Conservation (phyloP, 768 basidiomycete species). For the Myochromella boudieri region DNA sequence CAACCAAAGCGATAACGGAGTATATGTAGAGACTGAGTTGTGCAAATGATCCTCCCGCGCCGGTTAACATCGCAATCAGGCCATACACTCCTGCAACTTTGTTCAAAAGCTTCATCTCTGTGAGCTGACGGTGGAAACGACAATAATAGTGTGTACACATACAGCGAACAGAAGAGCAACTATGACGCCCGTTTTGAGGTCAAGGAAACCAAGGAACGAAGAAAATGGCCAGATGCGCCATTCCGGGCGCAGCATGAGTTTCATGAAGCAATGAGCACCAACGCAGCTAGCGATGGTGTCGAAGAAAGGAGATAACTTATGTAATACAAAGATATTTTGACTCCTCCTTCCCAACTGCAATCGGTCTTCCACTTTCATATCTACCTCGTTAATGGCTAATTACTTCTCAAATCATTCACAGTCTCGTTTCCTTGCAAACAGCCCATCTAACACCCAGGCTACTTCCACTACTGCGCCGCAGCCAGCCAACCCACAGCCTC, state of each 20-base stretch:
- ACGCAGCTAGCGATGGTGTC: neutral
- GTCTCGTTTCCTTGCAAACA: constrained; percentile 66
- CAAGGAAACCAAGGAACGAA: constrained; percentile 84
- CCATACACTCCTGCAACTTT: constrained; percentile 98
- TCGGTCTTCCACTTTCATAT: constrained; percentile 7
- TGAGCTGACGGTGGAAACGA: constrained; percentile 8
- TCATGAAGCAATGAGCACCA: constrained; percentile 46
- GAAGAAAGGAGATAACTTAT: constrained; percentile 8
- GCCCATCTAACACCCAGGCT: constrained; percentile 23
- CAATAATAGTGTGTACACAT: constrained; percentile 28
- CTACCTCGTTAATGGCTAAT: constrained; percentile 49
- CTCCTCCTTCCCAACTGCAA: neutral
- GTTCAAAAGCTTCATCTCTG: constrained; percentile 69
- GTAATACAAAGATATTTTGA: constrained; percentile 15
- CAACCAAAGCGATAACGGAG: constrained; percentile 79
- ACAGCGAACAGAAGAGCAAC: constrained; percentile 90
- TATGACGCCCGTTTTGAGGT: constrained; percentile 92
- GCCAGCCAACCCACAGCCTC: constrained; percentile 19
- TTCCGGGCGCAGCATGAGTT: constrained; percentile 79
- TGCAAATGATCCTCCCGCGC: constrained; percentile 89
- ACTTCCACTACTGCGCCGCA: constrained; percentile 23
- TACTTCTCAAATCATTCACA: constrained; percentile 86
- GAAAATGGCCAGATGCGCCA: constrained; percentile 81
- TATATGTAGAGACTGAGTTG: constrained; percentile 94
- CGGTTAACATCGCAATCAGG: constrained; percentile 85